Evolutionary conservation across 176 grass and related monocot species (phyloP).

Genomic region (Oryza coarctata): DNA sequence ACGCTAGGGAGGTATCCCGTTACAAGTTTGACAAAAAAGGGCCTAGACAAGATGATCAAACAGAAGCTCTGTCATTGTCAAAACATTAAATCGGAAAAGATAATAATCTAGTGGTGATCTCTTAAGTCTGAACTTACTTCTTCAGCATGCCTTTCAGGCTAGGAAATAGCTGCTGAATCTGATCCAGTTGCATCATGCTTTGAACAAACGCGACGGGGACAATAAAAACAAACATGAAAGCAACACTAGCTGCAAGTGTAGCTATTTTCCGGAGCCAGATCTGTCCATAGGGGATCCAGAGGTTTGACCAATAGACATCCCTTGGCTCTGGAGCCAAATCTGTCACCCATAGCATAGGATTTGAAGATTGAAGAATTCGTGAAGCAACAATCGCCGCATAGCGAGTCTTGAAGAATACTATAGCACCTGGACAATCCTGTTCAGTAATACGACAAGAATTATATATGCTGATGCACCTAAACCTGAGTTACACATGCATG

Average conservation of each 20-base stretch:
- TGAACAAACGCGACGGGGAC: slow-evolving; percentile 82
- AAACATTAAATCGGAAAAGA: slow-evolving; percentile 14
- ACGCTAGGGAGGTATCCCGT: slow-evolving; percentile 94
- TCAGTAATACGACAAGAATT: slow-evolving; percentile 24
- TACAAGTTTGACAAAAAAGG: slow-evolving; percentile 57
- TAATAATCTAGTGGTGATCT: neutral
- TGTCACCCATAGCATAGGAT: slow-evolving; percentile 92
- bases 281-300: slow-evolving; percentile 79
- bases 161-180: slow-evolving; percentile 57
- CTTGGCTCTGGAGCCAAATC: slow-evolving; percentile 70
- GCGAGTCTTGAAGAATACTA: slow-evolving; percentile 97
- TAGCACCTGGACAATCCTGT: slow-evolving; percentile 79
- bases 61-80: neutral
- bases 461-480: slow-evolving; percentile 10
- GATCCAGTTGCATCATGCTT: slow-evolving; percentile 75
- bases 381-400: slow-evolving; percentile 81
- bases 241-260: slow-evolving; percentile 56
- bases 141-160: slow-evolving; percentile 47
- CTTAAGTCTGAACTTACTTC: slow-evolving; percentile 58
- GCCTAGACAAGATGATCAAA: slow-evolving; percentile 49
- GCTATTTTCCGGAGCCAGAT: slow-evolving; percentile 77
- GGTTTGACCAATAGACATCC: slow-evolving; percentile 91
- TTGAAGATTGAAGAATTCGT: slow-evolving; percentile 75
- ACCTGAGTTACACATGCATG: neutral
- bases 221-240: slow-evolving; percentile 86